Base-by-base conservation (phyloP, 2,329 filamentous ascomycete genomes). In the Paecilomyces variotii region DNA sequence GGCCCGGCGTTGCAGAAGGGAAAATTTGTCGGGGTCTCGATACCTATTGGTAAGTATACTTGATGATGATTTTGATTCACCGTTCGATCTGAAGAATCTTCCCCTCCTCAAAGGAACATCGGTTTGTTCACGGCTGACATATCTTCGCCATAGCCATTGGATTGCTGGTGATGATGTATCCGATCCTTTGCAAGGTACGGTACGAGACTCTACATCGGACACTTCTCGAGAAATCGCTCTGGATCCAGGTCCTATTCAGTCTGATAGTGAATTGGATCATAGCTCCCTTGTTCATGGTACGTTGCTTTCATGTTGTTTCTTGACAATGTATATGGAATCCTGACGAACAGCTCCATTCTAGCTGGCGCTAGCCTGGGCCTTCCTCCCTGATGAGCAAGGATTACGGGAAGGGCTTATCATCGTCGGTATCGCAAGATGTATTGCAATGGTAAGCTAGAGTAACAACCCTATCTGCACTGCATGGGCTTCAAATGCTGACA, bases 91-190 rank as follows among this genome's bases (percentile, higher is more conserved):
- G 32, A 14, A 30, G 19, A 28, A 50, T 4, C 27, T 35, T 57
- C 55, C 14, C 4, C 11, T 28, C 9, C 14, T 32, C 5, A 32
- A 10, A 10, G 30, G 11, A 32, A 32, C 1, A 32, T 7, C 14
- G 2, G 2, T 66, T 52, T 34, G 57, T 56, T 26, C 54, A 54
- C 27, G 4, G 4, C 27, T 28, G n/a, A 14, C 3, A 19, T 14
- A 56, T n/a, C 25, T 34, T 25, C 60, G 11, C 50, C 49, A 4
- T 51, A 89, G 90, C 90, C 0, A 77, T 95, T 54, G 90, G 91
- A 0, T 76, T 96, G 0, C 80, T 96, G 1, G 86, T 95, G 50
- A 96, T 96, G 90, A 96, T 96, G 90, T 96, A 94, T 68, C 91
- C 91, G 0, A 95, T 96, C 60, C 78, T 96, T 0, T 95, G 90